Conservation (phyloP, 2,329 filamentous ascomycete genomes). For the Aureobasidium namibiae region DNA sequence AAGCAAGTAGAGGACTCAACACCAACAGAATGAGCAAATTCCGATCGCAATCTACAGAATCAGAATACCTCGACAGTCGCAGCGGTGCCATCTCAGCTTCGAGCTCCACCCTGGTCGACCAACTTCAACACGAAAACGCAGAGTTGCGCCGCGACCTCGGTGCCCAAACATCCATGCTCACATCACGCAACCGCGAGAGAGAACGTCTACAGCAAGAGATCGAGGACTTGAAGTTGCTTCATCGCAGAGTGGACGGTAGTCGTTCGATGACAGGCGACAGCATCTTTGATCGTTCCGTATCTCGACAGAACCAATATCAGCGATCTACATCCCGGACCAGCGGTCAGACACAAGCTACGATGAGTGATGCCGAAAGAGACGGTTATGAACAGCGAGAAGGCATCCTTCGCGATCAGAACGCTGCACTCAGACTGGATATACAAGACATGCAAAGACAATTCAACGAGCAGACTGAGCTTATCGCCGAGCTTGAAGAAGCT, state of each 20-base stretch:
- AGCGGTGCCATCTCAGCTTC: constrained; percentile 47
- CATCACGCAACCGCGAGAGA: constrained; percentile 89
- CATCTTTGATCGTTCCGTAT: constrained; percentile 88
- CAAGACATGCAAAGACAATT: constrained; percentile 80
- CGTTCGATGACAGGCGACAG: constrained; percentile 68
- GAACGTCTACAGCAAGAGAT: constrained; percentile 94
- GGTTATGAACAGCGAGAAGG: constrained; percentile 78
- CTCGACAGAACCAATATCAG: constrained; percentile 58
- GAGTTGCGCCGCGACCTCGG: constrained; percentile 87
- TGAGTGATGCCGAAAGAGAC: constrained; percentile 71
- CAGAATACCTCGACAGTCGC: constrained; percentile 23
- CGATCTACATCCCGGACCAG: constrained; percentile 69
- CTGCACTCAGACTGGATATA: constrained; percentile 77
- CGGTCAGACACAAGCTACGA: constrained; percentile 57
- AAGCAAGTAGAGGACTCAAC: constrained; percentile 22
- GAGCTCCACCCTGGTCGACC: constrained; percentile 69
- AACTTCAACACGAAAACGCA: constrained; percentile 84
- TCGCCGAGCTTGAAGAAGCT: constrained; percentile 62
- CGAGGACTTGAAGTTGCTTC: constrained; percentile 85
- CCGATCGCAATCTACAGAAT: constrained; percentile 28
- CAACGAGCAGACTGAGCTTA: constrained; percentile 69
- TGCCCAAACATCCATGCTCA: constrained; percentile 95
- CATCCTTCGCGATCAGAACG: constrained; percentile 76
- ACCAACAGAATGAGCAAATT: constrained; percentile 33
- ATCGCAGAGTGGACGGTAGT: constrained; percentile 58